phyloP scores from a whole-genome alignment of 768 basidiomycete genomes.

The Tephrocybe sp. region DNA sequence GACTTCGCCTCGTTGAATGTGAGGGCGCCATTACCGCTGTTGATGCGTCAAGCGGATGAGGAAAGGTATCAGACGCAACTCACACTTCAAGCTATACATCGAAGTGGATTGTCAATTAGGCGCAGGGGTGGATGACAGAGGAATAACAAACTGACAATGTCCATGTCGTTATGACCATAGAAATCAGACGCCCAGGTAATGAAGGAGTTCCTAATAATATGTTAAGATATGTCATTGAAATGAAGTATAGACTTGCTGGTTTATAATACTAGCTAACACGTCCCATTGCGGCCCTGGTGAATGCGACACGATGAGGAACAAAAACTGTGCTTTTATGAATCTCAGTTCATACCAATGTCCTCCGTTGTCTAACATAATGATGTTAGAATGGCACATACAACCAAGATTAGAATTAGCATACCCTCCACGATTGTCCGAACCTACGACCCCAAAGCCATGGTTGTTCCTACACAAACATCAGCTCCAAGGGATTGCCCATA shows the following conservation, averaged over 20 bases:
- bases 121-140: neutral
- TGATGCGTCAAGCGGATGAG: neutral
- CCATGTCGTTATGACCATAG: conserved; percentile 67
- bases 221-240: neutral
- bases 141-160: conserved; percentile 45
- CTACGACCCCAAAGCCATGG: conserved; percentile 42
- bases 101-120: neutral
- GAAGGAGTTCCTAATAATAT: conserved; percentile 56
- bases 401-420: conserved; percentile 20
- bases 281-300: conserved; percentile 40
- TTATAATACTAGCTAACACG: conserved; percentile 55
- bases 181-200: conserved; percentile 62
- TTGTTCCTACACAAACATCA: conserved; percentile 38
- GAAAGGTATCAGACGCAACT: neutral
- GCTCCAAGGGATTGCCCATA: neutral
- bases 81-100: conserved; percentile 51
- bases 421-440: conserved; percentile 71
- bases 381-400: neutral
- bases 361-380: conserved; percentile 42
- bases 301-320: neutral
- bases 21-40: conserved; percentile 60
- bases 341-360: conserved; percentile 34
- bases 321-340: neutral
- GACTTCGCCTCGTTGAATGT: conserved; percentile 64
- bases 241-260: conserved; percentile 36